Evolutionary conservation across 2,329 filamentous ascomycete species (phyloP), one percentile per base, ranked within the genome.

Genomic region (Aspergillus glaucus): DNA sequence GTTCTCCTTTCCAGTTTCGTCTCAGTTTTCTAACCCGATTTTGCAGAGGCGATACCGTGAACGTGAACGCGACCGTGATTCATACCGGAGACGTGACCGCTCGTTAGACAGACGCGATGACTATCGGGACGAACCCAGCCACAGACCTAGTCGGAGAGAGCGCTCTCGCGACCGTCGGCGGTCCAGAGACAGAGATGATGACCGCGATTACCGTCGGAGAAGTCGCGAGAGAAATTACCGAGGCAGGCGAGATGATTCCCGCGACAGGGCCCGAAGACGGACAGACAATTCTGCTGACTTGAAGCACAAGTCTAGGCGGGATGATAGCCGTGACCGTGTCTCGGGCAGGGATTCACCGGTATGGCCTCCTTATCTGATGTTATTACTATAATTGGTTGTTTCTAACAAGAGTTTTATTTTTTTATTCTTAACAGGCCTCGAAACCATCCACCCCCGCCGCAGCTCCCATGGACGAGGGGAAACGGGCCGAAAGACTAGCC

Each of bases 401-500:
- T 37, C 15, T 17, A 37, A 37, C 19, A 10, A 14, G 3, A 39
- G 6, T 17, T 1, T 15, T 39, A 3, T 45, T 56, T 12, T 57
- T 41, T 2, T 9, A 6, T 8, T 6, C 43, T 40, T 6, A 30
- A 7, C 45, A 86, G 80, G 62, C 70, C 53, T 74, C 76, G 46
- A 85, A 83, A 62, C 68, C 75, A 41, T 66, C 76, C 37, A 69
- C 71, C 7, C 66, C 67, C 19, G 50, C 51, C 24, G 64, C 76
- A 46, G 70, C 74, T 41, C 82, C 82, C 60, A 76, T 80, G 26
- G 87, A 89, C 60, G 80, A 82, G 52, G 84, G 89, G 44, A 89
- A 87, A 63, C 88, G 91, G 66, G 86, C 85, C 44, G 87, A 92
- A 67, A 78, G 87, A 54, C 76, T 90, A 40, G 88, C 88, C 24